These are phyloP conservation scores for Phytophthora citricola DNA, from an alignment of 352 stramenopile genomes.

Conservation along the genomic window DNA sequence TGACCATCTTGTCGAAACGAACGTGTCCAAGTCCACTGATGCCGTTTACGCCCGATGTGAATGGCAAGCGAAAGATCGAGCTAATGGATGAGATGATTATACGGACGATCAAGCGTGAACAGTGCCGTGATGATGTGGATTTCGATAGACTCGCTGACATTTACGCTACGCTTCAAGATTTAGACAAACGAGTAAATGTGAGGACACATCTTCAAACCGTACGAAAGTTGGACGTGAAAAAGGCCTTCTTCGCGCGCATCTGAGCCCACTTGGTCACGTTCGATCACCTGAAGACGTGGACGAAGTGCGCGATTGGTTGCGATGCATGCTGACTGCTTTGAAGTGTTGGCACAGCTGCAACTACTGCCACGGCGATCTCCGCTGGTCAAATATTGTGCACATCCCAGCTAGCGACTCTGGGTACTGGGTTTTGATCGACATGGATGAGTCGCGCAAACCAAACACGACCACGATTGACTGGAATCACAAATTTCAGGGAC, in stretches of 20 bases:
- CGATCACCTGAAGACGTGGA: not conserved
- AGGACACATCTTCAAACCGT: constrained; percentile 3
- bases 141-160: no score
- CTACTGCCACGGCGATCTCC: constrained; percentile 39
- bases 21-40: not conserved
- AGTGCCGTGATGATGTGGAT: no score
- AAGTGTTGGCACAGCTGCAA: constrained; percentile 26
- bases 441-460: constrained; percentile 11
- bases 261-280: constrained; percentile 2
- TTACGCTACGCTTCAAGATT: no score
- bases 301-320: constrained; percentile 27
- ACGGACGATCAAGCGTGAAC: no score
- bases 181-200: no score
- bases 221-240: not conserved
- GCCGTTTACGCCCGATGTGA: constrained; percentile 4
- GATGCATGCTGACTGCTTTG: constrained; percentile 27
- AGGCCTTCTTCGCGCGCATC: not conserved
- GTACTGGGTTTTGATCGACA: constrained; percentile 20
- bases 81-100: constrained; percentile 8
- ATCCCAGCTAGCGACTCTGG: not conserved
- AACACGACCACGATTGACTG: constrained; percentile 8
- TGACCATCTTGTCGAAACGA: constrained; percentile 7
- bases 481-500: not conserved
- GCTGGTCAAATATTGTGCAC: no score
- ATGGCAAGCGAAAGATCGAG: not conserved